Conservation (phyloP, 2,329 filamentous ascomycete species). For the Diaporthe ilicicola region DNA sequence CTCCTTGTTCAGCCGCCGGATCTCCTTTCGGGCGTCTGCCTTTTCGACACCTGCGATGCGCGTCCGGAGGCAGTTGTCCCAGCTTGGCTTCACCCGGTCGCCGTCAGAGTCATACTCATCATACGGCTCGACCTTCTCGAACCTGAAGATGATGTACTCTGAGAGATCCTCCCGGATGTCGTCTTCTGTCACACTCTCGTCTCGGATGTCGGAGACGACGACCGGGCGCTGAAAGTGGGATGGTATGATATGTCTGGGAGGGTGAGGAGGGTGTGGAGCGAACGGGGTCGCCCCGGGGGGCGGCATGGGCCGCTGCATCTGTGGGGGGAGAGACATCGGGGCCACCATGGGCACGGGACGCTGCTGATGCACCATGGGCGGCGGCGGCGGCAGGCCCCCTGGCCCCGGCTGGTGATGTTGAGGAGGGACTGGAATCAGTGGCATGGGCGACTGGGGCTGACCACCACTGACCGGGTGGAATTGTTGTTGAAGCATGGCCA, state of each 20-base stretch:
- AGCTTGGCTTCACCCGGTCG: constrained; percentile 44
- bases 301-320: constrained; percentile 17
- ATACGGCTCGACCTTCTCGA: constrained; percentile 48
- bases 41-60: constrained; percentile 49
- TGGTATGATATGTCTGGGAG: constrained; percentile 24
- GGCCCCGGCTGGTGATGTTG: neutral
- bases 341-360: neutral
- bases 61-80: constrained; percentile 48
- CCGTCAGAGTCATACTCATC: constrained; percentile 49
- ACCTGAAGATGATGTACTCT: constrained; percentile 50
- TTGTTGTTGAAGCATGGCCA: constrained; percentile 15
- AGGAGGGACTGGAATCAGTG: neutral
- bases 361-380: constrained; percentile 14
- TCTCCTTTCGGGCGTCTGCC: constrained; percentile 45
- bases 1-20: constrained; percentile 48
- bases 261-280: constrained; percentile 20
- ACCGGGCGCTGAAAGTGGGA: constrained; percentile 30
- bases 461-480: constrained; percentile 4
- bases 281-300: neutral
- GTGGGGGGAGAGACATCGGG: constrained; percentile 1
- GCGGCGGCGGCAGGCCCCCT: constrained; percentile 9
- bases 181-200: constrained; percentile 47
- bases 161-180: constrained; percentile 51
- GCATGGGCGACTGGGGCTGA: neutral
- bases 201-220: constrained; percentile 48